Base-by-base conservation (phyloP, 169 alveolate species). In the Perkinsus chesapeaki region DNA sequence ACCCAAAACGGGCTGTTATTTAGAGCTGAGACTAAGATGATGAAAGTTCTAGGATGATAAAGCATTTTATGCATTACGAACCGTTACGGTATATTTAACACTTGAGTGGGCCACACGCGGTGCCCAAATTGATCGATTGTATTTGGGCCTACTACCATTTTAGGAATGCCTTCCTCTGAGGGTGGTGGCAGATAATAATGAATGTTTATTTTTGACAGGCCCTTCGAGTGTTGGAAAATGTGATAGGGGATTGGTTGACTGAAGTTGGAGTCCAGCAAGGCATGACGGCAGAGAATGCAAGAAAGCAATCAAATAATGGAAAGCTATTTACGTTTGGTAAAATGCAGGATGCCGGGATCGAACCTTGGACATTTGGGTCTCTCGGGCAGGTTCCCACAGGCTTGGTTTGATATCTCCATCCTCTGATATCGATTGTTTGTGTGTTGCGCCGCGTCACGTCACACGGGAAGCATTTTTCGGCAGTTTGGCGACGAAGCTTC, bases 391-490 rank as follows among this genome's bases (percentile, higher is more conserved):
- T 27, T 98, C 99, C 31, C 99, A 99, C 95, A 93, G 99, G 92
- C 95, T 99, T 39, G 99, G 99, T 38, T 99, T 99, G 47, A 99
- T 98, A 31, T 97, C 99, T 3, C 99, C 99, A 0, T 99, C 98
- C 48, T 98, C 99, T 92, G 99, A 99, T 96, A 98, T 99, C 39
- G 99, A 99, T 96, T 98, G 99, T 91, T 96, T 99, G n/a, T 98
- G 99, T 92, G 99, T 99, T 90, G 99, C 99, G 90, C 99, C 99
- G 31, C 97, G 98, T 73, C 98, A 98, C 93, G 97, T 98, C 48
- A 96, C 99, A 0, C 96, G 99, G 37, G 99, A 98, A 34, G 96
- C 98, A 39, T 98, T 97, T 96, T 98, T 98, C 94, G 96, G 98
- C 39, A 98, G 96, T 60, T 97, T 98, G 73, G 95, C 96, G 92